Percentiles rank a stretch among this genome's conserved stretches.
These are phyloP conservation scores for Pseudogymnoascus sp. DNA, from an alignment of 2,329 filamentous ascomycete genomes.

Conservation along the genomic window DNA sequence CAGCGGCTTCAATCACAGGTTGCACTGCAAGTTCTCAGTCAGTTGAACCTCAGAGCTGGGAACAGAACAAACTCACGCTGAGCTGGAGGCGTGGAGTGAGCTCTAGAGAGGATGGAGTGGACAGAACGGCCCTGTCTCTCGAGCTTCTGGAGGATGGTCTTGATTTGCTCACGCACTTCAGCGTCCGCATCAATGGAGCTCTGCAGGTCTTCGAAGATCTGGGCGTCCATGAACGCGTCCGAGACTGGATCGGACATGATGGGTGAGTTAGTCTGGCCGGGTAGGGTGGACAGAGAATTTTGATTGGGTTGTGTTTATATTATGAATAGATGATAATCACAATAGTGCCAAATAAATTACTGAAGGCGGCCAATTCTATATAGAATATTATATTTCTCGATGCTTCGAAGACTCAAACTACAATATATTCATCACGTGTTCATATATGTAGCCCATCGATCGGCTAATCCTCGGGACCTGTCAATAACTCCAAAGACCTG, in stretches of 20 bases:
- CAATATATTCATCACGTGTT: background rate
- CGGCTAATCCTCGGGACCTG: background rate
- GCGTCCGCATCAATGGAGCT: constrained; percentile 83
- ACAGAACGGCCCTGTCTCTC: constrained; percentile 77
- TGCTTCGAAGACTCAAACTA: background rate
- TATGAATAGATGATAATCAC: background rate
- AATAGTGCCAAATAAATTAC: background rate
- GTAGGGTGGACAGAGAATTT: background rate
- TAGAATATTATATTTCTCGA: background rate
- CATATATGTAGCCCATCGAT: background rate
- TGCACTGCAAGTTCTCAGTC: constrained; percentile 44
- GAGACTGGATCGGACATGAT: background rate
- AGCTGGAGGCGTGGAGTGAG: constrained; percentile 74
- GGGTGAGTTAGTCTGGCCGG: background rate
- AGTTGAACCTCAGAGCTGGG: background rate
- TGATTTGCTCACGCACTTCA: constrained; percentile 73
- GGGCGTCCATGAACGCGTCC: constrained; percentile 47
- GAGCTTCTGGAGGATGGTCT: constrained; percentile 72
- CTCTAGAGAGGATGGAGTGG: constrained; percentile 77
- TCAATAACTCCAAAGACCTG: background rate
- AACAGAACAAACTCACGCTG: constrained; percentile 42
- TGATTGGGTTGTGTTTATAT: background rate
- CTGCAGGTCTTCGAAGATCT: constrained; percentile 83
- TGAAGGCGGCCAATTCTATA: background rate
- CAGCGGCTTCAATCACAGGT: constrained; percentile 61